These are phyloP conservation scores for Colletotrichum destructivum DNA, from an alignment of 2,329 filamentous ascomycete genomes.

Conservation along the genomic window DNA sequence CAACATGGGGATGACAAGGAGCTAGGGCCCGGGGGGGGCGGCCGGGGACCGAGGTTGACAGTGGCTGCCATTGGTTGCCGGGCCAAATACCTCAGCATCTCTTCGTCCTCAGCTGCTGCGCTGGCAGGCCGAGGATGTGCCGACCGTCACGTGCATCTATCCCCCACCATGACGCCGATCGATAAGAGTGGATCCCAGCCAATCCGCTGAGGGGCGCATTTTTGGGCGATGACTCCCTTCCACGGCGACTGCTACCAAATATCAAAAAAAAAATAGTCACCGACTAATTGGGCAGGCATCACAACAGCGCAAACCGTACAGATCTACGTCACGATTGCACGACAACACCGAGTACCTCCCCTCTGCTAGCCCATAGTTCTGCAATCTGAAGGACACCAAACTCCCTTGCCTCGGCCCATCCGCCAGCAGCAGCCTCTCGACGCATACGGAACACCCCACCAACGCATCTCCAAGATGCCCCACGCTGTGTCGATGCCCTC, in stretches of 20 bases:
- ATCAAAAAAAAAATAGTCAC: conserved; percentile 21
- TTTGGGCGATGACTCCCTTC: conserved; percentile 39
- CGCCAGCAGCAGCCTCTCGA: conserved; percentile 5
- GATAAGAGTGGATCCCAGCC: conserved; percentile 18
- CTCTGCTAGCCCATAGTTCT: background rate
- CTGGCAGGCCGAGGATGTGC: conserved; percentile 22
- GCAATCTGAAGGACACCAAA: background rate
- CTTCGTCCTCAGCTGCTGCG: too few relatives aligned
- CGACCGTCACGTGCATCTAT: conserved; percentile 19
- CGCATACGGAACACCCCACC: conserved; percentile 33
- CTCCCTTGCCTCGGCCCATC: background rate
- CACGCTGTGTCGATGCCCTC: conserved; percentile 82
- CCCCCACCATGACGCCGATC: conserved; percentile 28
- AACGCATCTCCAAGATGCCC: conserved; percentile 69
- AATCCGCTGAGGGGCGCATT: conserved; percentile 12
- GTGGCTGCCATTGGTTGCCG: conserved; percentile 44
- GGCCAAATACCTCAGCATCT: conserved; percentile 25
- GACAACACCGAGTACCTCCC: too few relatives aligned
- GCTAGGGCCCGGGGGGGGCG: conserved; percentile 30
- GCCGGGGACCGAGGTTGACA: conserved; percentile 41
- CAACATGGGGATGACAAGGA: conserved; percentile 38
- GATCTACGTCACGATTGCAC: background rate
- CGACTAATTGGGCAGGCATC: background rate
- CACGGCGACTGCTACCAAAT: conserved; percentile 9
- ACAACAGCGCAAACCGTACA: background rate